phyloP scores from a whole-genome alignment of 176 grass and related monocot species.

The Musa itinerans region DNA sequence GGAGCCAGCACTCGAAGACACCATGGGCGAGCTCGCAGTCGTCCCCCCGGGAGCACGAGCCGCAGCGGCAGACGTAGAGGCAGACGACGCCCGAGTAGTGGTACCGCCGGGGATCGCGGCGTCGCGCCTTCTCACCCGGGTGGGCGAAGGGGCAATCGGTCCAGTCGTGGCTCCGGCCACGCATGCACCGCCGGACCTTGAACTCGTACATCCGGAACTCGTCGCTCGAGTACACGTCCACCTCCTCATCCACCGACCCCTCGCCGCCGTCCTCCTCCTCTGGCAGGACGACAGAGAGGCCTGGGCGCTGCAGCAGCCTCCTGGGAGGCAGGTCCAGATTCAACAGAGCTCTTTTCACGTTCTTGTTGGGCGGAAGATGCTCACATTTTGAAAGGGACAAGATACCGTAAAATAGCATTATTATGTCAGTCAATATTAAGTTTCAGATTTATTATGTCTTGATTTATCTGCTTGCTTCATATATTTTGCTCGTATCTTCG shows the following conservation, averaged over 20 bases:
- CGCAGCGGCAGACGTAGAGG: background rate
- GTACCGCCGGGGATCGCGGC: slow-evolving; percentile 8
- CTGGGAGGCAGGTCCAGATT: background rate
- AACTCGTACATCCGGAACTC: slow-evolving; percentile 72
- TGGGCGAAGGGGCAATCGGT: slow-evolving; percentile 61
- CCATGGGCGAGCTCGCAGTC: slow-evolving; percentile 2
- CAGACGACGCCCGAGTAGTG: slow-evolving; percentile 1
- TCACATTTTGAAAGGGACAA: too few species aligned
- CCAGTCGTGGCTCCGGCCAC: slow-evolving; percentile 62
- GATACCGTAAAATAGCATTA: too few species aligned
- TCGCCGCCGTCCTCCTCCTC: background rate
- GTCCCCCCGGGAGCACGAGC: background rate
- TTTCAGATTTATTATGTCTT: too few species aligned
- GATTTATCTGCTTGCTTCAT: too few species aligned
- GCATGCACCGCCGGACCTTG: slow-evolving; percentile 53
- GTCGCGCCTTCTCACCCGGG: slow-evolving; percentile 53
- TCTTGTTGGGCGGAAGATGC: too few species aligned
- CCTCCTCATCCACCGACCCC: background rate
- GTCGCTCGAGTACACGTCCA: slow-evolving; percentile 15
- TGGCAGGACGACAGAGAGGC: background rate
- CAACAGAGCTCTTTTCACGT: background rate
- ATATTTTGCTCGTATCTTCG: too few species aligned
- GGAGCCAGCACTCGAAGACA: slow-evolving; percentile 9
- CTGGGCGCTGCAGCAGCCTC: background rate
- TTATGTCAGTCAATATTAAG: too few species aligned